phyloP scores from a whole-genome alignment of 2,329 filamentous ascomycete species.

The Exophiala spinifera region DNA sequence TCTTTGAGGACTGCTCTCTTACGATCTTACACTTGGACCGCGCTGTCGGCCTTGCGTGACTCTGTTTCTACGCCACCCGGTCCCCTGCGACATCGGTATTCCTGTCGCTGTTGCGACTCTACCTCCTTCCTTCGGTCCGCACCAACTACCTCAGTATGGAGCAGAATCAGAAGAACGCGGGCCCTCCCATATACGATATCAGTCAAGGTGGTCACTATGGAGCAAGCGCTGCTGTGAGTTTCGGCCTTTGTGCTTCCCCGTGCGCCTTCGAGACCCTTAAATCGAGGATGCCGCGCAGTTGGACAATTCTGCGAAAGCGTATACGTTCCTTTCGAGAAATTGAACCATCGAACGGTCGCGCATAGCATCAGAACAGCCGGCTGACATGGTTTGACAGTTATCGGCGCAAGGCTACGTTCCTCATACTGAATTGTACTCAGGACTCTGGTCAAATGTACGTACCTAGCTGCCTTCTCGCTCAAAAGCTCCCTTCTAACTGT shows the following conservation, averaged over 20 bases:
- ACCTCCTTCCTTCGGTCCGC: background rate
- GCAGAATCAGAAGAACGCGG: constrained; percentile 46
- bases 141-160: constrained; percentile 30
- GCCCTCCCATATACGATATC: constrained; percentile 68
- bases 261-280: no score
- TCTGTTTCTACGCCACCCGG: background rate
- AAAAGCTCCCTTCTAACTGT: constrained; percentile 10
- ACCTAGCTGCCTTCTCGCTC: background rate
- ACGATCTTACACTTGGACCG: background rate
- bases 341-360: background rate
- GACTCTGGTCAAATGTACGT: constrained; percentile 88
- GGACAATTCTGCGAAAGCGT: no score
- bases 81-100: background rate
- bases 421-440: constrained; percentile 85
- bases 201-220: constrained; percentile 70
- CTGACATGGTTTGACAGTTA: constrained; percentile 53
- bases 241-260: background rate
- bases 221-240: constrained; percentile 1
- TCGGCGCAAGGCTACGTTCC: constrained; percentile 83
- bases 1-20: background rate
- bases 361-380: background rate
- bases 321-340: background rate
- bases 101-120: background rate
- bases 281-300: no score
- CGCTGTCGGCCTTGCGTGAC: background rate